Conservation (phyloP, 73 alveolate genomes). For the Paraurostyla sp. region DNA sequence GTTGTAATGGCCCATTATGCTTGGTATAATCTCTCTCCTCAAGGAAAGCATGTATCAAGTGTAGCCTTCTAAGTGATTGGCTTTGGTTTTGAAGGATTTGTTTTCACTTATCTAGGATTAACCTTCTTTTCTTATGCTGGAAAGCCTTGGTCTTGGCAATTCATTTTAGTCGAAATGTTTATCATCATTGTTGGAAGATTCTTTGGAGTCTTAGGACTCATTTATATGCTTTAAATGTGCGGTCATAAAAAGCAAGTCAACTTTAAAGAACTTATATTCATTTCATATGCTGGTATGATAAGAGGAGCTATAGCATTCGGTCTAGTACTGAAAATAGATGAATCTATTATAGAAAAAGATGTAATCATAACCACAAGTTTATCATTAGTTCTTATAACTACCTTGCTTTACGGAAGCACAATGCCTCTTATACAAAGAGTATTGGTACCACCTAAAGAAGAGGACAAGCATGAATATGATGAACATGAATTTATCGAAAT, state of each 20-base stretch:
- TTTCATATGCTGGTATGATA: slow-evolving; percentile 84
- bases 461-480: slow-evolving; percentile 23
- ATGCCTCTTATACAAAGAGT: slow-evolving; percentile 53
- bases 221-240: slow-evolving; percentile 72
- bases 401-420: slow-evolving; percentile 63
- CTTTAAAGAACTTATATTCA: slow-evolving; percentile 76
- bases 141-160: slow-evolving; percentile 80
- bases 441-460: slow-evolving; percentile 46
- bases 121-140: slow-evolving; percentile 79
- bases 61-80: slow-evolving; percentile 84
- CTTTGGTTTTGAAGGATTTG: slow-evolving; percentile 86
- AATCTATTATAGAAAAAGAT: background rate
- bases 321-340: slow-evolving; percentile 52
- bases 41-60: slow-evolving; percentile 84
- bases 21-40: slow-evolving; percentile 88
- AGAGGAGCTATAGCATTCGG: slow-evolving; percentile 94
- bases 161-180: slow-evolving; percentile 77
- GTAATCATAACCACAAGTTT: slow-evolving; percentile 61
- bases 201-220: slow-evolving; percentile 77
- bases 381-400: slow-evolving; percentile 62
- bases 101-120: slow-evolving; percentile 89
- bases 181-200: slow-evolving; percentile 81
- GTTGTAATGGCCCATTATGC: slow-evolving; percentile 89
- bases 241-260: slow-evolving; percentile 68
- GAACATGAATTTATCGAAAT: background rate